Percentiles rank a stretch among this genome's conserved stretches.
Conservation (phyloP, 768 basidiomycete genomes). For the Kwoniella pini region DNA sequence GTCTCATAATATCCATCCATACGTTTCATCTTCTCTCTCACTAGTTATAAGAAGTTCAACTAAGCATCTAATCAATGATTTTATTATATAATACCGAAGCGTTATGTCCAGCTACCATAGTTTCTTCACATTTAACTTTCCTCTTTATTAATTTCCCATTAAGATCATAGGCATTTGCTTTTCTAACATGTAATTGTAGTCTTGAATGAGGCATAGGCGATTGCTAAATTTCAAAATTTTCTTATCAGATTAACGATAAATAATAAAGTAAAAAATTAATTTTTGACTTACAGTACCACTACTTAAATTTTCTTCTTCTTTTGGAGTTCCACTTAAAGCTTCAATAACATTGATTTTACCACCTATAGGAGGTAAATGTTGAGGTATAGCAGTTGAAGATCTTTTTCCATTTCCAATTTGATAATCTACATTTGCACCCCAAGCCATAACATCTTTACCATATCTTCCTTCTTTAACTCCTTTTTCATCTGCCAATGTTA, state of each 20-base stretch:
- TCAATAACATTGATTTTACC: conserved; percentile 10
- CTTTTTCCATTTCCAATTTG: conserved; percentile 57
- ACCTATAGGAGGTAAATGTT: conserved; percentile 54
- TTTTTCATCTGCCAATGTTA: conserved; percentile 55
- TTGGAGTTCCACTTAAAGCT: background rate
- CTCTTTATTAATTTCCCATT: conserved; percentile 50
- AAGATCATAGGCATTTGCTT: conserved; percentile 47
- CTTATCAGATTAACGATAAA: too few species aligned
- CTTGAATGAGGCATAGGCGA: conserved; percentile 56
- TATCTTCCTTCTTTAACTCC: conserved; percentile 48
- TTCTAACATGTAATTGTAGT: conserved; percentile 51
- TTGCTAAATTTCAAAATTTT: conserved; percentile 20
- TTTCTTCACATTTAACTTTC: conserved; percentile 52
- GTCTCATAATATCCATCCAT: too few species aligned
- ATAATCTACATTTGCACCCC: conserved; percentile 52
- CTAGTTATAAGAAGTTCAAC: too few species aligned
- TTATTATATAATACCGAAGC: conserved; percentile 56
- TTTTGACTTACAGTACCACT: conserved; percentile 49
- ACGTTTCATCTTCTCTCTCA: too few species aligned
- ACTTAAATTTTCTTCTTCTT: conserved; percentile 33
- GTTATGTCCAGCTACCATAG: conserved; percentile 53
- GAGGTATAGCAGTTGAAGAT: conserved; percentile 55
- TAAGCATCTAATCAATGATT: conserved; percentile 39
- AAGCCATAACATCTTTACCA: conserved; percentile 55
- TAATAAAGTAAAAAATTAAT: too few species aligned